Conservation (phyloP, 2,329 filamentous ascomycete genomes). For the Alternaria viburni region DNA sequence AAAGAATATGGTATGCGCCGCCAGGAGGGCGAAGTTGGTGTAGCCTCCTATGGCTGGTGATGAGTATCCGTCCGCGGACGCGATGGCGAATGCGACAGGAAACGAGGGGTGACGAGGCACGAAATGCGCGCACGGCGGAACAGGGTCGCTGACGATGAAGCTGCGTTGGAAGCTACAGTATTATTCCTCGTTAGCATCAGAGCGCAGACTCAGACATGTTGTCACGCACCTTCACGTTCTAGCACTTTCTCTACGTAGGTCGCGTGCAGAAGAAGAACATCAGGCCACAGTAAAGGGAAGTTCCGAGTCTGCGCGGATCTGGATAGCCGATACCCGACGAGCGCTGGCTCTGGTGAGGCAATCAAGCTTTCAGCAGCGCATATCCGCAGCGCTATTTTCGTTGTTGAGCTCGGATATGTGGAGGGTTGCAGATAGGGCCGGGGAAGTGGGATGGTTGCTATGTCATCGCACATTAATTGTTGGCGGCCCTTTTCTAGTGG, state of each 20-base stretch:
- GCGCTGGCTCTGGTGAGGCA: conserved; percentile 12
- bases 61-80: conserved; percentile 14
- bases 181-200: background rate
- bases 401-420: conserved; percentile 43
- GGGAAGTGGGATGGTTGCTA: conserved; percentile 18
- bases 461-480: conserved; percentile 31
- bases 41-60: conserved; percentile 9
- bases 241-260: conserved; percentile 8
- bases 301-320: background rate
- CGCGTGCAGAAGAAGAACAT: conserved; percentile 20
- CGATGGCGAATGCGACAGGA: conserved; percentile 12
- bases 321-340: conserved; percentile 28
- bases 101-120: conserved; percentile 17
- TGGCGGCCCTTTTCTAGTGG: conserved; percentile 19
- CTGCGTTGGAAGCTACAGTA: background rate
- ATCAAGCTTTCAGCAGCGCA: conserved; percentile 16
- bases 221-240: conserved; percentile 8
- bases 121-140: conserved; percentile 14
- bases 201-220: conserved; percentile 6
- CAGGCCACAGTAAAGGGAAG: conserved; percentile 18
- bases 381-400: conserved; percentile 38
- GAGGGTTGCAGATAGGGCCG: conserved; percentile 24
- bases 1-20: background rate
- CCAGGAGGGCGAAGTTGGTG: background rate
- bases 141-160: conserved; percentile 9